Conservation (phyloP, 1,284 basidiomycete genomes). For the Mixia osmundae region DNA sequence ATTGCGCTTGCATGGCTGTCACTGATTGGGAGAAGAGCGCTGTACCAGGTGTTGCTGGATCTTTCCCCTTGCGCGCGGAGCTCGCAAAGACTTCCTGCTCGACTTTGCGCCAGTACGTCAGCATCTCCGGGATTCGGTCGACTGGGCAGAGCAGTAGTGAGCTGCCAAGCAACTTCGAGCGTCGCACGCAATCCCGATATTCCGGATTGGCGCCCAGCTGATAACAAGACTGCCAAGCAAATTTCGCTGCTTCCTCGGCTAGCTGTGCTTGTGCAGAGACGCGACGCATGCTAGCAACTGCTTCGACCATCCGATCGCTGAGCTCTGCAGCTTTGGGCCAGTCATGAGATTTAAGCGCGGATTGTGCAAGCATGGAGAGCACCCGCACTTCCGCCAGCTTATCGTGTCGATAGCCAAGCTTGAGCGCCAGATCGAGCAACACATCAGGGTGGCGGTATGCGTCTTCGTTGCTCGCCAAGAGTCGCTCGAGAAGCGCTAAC, state of each 20-base stretch:
- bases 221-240: slow-evolving; percentile 66
- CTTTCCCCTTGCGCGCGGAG: neutral
- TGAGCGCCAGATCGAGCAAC: slow-evolving; percentile 61
- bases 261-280: slow-evolving; percentile 16
- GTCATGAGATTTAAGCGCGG: slow-evolving; percentile 55
- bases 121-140: slow-evolving; percentile 45
- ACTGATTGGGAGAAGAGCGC: neutral
- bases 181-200: slow-evolving; percentile 40
- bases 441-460: slow-evolving; percentile 74
- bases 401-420: slow-evolving; percentile 54
- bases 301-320: slow-evolving; percentile 43
- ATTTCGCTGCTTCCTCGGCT: slow-evolving; percentile 38
- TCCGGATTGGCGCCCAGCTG: slow-evolving; percentile 58
- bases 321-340: slow-evolving; percentile 45
- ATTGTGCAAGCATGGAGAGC: slow-evolving; percentile 64
- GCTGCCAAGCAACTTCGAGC: slow-evolving; percentile 46
- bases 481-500: slow-evolving; percentile 46
- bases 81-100: slow-evolving; percentile 12
- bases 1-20: slow-evolving; percentile 1
- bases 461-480: slow-evolving; percentile 54
- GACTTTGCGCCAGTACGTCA: slow-evolving; percentile 40
- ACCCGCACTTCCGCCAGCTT: slow-evolving; percentile 48
- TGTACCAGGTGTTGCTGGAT: neutral
- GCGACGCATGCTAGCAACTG: slow-evolving; percentile 31
- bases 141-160: slow-evolving; percentile 69